Percentiles rank a stretch among this genome's conserved stretches.
phyloP scores from a whole-genome alignment of 345 rosid species.

The Limnanthes douglasii region DNA sequence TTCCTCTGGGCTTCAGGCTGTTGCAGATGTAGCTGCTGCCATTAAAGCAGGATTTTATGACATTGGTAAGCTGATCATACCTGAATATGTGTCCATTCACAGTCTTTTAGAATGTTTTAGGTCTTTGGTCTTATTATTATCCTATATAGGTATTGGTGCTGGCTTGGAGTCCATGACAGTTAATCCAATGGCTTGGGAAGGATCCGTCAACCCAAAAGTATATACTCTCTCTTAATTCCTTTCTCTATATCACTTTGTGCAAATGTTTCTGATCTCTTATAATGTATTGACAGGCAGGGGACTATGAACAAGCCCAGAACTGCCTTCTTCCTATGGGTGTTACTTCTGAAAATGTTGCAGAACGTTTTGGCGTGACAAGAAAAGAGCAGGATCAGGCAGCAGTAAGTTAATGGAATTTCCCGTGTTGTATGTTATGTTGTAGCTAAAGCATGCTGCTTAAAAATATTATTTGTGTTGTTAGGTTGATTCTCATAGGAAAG shows the following conservation, averaged over 20 bases:
- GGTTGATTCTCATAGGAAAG: conserved; percentile 95
- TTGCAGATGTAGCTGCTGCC: conserved; percentile 94
- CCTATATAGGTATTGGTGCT: conserved; percentile 86
- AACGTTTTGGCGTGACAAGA: conserved; percentile 73
- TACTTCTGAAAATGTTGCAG: conserved; percentile 91
- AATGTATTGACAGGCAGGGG: conserved; percentile 33
- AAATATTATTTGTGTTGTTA: conserved; percentile 13
- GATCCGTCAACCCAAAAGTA: conserved; percentile 76
- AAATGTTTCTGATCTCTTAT: not conserved
- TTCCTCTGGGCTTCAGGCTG: conserved; percentile 98
- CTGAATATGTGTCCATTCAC: too few species aligned
- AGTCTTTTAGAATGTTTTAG: too few species aligned
- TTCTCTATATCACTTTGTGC: not conserved
- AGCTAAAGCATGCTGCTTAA: not conserved
- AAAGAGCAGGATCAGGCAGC: conserved; percentile 98
- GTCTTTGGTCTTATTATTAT: too few species aligned
- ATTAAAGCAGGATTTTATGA: conserved; percentile 95
- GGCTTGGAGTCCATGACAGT: conserved; percentile 91
- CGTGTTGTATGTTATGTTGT: not conserved
- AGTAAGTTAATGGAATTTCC: conserved; percentile 28
- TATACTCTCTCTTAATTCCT: conserved; percentile 1
- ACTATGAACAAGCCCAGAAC: conserved; percentile 60
- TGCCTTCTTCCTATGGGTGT: conserved; percentile 97
- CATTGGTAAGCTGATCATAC: conserved; percentile 68
- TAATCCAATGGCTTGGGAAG: conserved; percentile 81